phyloP scores from a whole-genome alignment of 768 basidiomycete species.

The Boletus vermiculosoides region DNA sequence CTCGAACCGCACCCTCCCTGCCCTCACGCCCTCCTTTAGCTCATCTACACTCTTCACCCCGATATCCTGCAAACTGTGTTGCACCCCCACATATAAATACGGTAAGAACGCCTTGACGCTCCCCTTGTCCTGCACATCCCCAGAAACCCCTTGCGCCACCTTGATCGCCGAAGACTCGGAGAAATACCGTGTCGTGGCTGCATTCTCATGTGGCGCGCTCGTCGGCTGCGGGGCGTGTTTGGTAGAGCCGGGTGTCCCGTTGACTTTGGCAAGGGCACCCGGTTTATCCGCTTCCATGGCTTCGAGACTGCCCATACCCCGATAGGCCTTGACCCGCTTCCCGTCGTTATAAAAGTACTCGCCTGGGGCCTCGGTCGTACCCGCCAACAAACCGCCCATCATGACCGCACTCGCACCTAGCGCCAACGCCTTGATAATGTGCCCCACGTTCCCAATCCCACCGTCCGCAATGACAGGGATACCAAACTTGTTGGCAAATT shows the following conservation, averaged over 20 bases:
- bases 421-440: conserved; percentile 94
- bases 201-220: conserved; percentile 69
- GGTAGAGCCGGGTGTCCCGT: conserved; percentile 29
- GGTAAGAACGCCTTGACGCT: conserved; percentile 91
- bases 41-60: conserved; percentile 69
- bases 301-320: conserved; percentile 97
- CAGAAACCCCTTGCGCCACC: conserved; percentile 95
- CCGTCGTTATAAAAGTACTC: conserved; percentile 99
- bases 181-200: conserved; percentile 82
- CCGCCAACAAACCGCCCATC: conserved; percentile 97
- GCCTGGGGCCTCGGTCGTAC: conserved; percentile 95
- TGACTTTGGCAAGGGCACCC: conserved; percentile 18
- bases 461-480: conserved; percentile 97
- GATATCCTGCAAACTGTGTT: conserved; percentile 94
- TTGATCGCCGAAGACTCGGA: conserved; percentile 72
- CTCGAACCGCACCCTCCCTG: conserved; percentile 82
- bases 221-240: conserved; percentile 53
- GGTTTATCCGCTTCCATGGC: conserved; percentile 83
- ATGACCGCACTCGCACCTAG: conserved; percentile 95
- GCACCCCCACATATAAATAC: conserved; percentile 75
- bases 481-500: conserved; percentile 91
- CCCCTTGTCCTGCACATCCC: conserved; percentile 97
- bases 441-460: conserved; percentile 92
- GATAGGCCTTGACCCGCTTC: conserved; percentile 97
- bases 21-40: conserved; percentile 63